Evolutionary conservation across 2,329 filamentous ascomycete species (phyloP), one percentile per base, ranked within the genome.

Genomic region (Pyrenochaeta sp.): DNA sequence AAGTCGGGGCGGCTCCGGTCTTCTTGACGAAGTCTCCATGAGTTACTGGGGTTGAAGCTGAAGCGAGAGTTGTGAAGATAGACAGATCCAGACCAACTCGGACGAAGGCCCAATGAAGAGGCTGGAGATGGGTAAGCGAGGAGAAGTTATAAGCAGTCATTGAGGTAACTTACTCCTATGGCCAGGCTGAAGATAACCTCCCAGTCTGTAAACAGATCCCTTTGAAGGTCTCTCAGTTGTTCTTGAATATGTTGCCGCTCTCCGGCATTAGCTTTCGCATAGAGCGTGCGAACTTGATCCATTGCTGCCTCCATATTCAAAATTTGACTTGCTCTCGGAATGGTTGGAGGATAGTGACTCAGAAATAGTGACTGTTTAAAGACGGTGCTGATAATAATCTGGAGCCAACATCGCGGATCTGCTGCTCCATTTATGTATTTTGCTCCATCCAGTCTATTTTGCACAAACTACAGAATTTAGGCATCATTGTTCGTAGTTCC

Each of bases 161-260:
- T 15, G 25, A 12, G 42, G 25, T 7, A 44, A 28, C 42, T 27
- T 12, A 44, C 42, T 7, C 59, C 65, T 10, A 56, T 59, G 0
- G 48, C 58, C 4, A 69, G 22, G 7, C 69, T 30, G 45, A 68
- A 61, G 1, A 67, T 40, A 7, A 71, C 50, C 37, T 74, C 69
- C 59, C 68, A 73, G 12, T 68, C 64, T 9, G 60, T 64, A 25
- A 66, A 66, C 2, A 75, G 51, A 10, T 72, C 72, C 12, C 47
- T 51, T 39, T 72, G 68, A 8, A 74, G 57, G 13, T 73, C 66
- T 10, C 70, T 63, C 15, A 74, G 58, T 39, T 71, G 64, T 30
- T 64, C 56, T 28, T 72, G 68, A 27, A 73, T 66, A 8, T 58
- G 48, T 37, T 65, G 62, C 43, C 66, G 64, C 43, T 60, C 64